A percentile compares a stretch with the other conserved stretches of the same genome.
Conservation (phyloP, 306 rosid species). For the Cucurbita pepo region DNA sequence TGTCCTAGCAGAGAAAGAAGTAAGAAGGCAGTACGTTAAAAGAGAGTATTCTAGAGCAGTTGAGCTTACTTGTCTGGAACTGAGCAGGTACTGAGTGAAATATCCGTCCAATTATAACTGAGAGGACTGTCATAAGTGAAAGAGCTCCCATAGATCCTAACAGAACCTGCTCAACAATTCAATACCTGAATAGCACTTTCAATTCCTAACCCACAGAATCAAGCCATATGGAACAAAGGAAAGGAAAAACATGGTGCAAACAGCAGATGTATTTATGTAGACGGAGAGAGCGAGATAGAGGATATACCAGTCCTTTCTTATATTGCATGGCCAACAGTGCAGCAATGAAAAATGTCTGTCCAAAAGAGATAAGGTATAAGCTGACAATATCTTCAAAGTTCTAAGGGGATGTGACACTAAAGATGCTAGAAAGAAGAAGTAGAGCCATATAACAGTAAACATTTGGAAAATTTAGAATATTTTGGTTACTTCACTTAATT, state of each 20-base stretch:
- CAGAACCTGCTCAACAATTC: slow-evolving; percentile 48
- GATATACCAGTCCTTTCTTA: slow-evolving; percentile 66
- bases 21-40: not conserved
- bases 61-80: slow-evolving; percentile 85
- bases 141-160: slow-evolving; percentile 89
- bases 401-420: not conserved
- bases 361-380: slow-evolving; percentile 12
- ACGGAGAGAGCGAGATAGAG: not conserved
- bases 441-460: not conserved
- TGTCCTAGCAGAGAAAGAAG: not conserved
- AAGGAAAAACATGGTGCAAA: not conserved
- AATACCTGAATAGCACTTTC: slow-evolving; percentile 11
- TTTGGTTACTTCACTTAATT: not conserved
- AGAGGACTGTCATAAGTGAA: slow-evolving; percentile 70
- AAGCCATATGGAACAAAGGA: not conserved
- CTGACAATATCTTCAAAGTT: not conserved
- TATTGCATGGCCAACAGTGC: slow-evolving; percentile 99
- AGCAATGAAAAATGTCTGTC: slow-evolving; percentile 95
- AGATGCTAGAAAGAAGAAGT: not conserved
- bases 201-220: slow-evolving; percentile 2
- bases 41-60: not conserved
- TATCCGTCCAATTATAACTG: slow-evolving; percentile 74
- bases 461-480: not conserved
- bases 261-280: not conserved
- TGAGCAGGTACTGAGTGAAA: slow-evolving; percentile 96